Evolutionary conservation across 345 rosid genomes (phyloP), one percentile per base, ranked within the genome.

Genomic region (Arabis alpina): DNA sequence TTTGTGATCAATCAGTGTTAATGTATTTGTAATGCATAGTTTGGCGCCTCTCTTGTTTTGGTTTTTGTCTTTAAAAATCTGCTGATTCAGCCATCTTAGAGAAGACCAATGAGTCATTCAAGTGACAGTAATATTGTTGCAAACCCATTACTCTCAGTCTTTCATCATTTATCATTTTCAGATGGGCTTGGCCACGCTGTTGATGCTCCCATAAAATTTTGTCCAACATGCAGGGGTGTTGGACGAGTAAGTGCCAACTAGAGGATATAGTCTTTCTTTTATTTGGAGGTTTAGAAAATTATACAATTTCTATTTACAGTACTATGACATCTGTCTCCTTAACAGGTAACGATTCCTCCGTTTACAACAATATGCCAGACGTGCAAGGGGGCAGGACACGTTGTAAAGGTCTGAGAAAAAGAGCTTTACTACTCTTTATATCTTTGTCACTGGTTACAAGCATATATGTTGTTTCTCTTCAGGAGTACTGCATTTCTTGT

Each of bases 331-430:
- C 37, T 58, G 57, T 71, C 68, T 64, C 57, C 78, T 54, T 68
- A 54, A 52, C 82, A 93, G 98, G 84, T 93, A 48, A 91, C 96
- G 19, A 69, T 91, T 80, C 97, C 98, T 81, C 98, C 97, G 49
- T 93, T 93, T 81, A 87, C 90, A 55, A 74, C 98, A 75, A 80
- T 85, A 54, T 91, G 98, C 76, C 80, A 77, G 74, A 75, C 82
- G 30, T 93, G 97, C 77, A 86, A 82, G 57, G 98, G 98, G 64
- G 74, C 79, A 3, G 94, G 96, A 64, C 79, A 70, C 51, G 70
- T 87, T 64, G 79, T 91, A 49, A 79, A 87, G 98, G 98, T 93
- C 64, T 54, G 76, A 56, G 54, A 54, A 54, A 41, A 61, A 40
- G 40, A 42, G 52, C 63, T 71, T 64, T 19, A 19, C 23, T 19